phyloP scores from a whole-genome alignment of 164 flowering plant genomes.

The Malania oleifera region DNA sequence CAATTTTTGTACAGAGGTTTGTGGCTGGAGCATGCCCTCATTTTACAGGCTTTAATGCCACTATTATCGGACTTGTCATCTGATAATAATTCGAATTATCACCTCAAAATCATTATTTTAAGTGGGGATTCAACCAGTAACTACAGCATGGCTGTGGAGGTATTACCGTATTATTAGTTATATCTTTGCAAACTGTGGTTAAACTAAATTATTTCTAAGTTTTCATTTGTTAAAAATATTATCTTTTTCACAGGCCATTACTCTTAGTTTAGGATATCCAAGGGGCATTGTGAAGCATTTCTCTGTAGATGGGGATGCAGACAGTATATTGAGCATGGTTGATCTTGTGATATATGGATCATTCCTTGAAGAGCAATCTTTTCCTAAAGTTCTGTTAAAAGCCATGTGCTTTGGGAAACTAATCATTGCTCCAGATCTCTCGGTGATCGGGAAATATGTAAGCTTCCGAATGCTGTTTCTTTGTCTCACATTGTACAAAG shows the following conservation, averaged over 20 bases:
- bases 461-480: conserved; percentile 20
- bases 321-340: conserved; percentile 34
- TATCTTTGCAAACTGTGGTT: background rate
- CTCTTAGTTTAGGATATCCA: conserved; percentile 66
- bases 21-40: conserved; percentile 90
- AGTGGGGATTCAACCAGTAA: conserved; percentile 49
- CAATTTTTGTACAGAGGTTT: conserved; percentile 69
- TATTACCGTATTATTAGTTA: conserved; percentile 13
- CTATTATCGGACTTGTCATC: conserved; percentile 34
- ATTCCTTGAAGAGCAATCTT: conserved; percentile 81
- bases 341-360: conserved; percentile 90
- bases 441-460: conserved; percentile 78
- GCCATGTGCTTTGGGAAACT: conserved; percentile 84
- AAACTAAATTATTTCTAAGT: background rate
- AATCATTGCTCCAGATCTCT: conserved; percentile 79
- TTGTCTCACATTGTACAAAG: too few relatives aligned
- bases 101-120: conserved; percentile 51
- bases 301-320: conserved; percentile 42
- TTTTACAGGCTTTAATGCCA: conserved; percentile 71
- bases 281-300: conserved; percentile 48
- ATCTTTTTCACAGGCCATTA: conserved; percentile 48
- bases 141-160: conserved; percentile 74
- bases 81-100: conserved; percentile 32
- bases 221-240: background rate
- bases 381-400: conserved; percentile 74